Evolutionary conservation across 768 basidiomycete genomes (phyloP).

Genomic region (Tricholomella constricta): DNA sequence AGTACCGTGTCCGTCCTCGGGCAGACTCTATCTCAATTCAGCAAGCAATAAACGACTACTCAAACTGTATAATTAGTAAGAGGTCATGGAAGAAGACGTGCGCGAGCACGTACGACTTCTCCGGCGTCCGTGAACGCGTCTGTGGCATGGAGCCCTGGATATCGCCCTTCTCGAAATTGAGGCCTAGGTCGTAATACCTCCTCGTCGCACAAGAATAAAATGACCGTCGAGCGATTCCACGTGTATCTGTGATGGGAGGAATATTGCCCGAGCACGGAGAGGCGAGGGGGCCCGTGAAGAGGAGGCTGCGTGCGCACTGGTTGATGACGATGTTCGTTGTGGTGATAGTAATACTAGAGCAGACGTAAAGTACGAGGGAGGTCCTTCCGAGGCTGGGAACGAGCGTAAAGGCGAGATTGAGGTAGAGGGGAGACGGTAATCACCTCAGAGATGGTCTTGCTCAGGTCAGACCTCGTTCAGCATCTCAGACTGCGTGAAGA

Average conservation of each 20-base stretch:
- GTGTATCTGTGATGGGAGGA: slow-evolving; percentile 47
- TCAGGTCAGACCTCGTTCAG: no score
- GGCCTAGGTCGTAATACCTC: slow-evolving; percentile 38
- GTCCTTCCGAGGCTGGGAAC: slow-evolving; percentile 31
- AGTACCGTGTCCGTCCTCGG: no score
- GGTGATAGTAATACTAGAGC: slow-evolving; percentile 39
- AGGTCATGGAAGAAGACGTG: no score
- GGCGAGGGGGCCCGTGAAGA: slow-evolving; percentile 38
- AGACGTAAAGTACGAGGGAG: slow-evolving; percentile 38
- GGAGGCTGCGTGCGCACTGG: slow-evolving; percentile 46
- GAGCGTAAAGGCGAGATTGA: neutral
- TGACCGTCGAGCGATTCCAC: slow-evolving; percentile 45
- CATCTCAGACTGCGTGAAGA: no score
- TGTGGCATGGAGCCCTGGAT: slow-evolving; percentile 44
- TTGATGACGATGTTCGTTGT: slow-evolving; percentile 42
- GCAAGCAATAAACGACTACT: no score
- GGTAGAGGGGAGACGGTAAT: no score
- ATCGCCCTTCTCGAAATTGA: slow-evolving; percentile 48
- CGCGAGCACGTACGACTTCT: slow-evolving; percentile 42
- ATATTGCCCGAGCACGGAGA: slow-evolving; percentile 27
- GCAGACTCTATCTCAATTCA: no score
- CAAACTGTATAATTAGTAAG: no score
- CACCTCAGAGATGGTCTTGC: no score
- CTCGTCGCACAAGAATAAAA: slow-evolving; percentile 44
- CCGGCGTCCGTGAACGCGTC: slow-evolving; percentile 39